Evolutionary conservation across 2,329 filamentous ascomycete species (phyloP), one percentile per base, ranked within the genome.

Genomic region (Hypoxylon sp.): DNA sequence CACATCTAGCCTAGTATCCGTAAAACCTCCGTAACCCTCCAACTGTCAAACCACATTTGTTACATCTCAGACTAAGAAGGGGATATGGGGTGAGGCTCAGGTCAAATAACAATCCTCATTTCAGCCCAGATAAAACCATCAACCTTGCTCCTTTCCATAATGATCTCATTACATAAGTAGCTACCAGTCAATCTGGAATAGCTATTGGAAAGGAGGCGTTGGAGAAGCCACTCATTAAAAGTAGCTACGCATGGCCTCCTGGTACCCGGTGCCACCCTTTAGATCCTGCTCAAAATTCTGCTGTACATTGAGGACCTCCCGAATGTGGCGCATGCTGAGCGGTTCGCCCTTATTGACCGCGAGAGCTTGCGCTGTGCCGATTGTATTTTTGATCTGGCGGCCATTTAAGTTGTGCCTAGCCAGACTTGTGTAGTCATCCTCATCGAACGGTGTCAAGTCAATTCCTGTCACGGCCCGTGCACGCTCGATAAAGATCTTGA

Each of bases 181-280:
- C 19, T 17, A 17, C 19, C 33, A 29, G 13, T 29, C 22, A 10
- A 42, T 29, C 33, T 37, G 17, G 44, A 4, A 58, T 29, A 24
- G 17, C 14, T 26, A 10, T 17, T 17, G 24, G 24, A 35, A 31
- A 48, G 17, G 29, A 26, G 26, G 10, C 9, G 6, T 50, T 14
- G 22, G 22, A 11, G 10, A 19, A 37, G 22, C 10, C 29, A 26
- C n/a, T 10, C 6, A 13, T 52, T 80, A 90, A 63, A 87, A 91
- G 73, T 96, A 96, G 75, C 91, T 92, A 71, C 91, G 86, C 93
- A 96, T 95, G 0, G 92, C 93, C 77, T 96, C 93, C 72, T 92
- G 83, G 73, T 93, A 97, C 0, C 93, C 93, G 0, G 87, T 85
- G 0, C 93, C 93, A 4, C 94, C 94, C 78, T 91, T 93, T 55